Conservation (phyloP, 805 yeast species). For the Wickerhamiella australiensis region DNA sequence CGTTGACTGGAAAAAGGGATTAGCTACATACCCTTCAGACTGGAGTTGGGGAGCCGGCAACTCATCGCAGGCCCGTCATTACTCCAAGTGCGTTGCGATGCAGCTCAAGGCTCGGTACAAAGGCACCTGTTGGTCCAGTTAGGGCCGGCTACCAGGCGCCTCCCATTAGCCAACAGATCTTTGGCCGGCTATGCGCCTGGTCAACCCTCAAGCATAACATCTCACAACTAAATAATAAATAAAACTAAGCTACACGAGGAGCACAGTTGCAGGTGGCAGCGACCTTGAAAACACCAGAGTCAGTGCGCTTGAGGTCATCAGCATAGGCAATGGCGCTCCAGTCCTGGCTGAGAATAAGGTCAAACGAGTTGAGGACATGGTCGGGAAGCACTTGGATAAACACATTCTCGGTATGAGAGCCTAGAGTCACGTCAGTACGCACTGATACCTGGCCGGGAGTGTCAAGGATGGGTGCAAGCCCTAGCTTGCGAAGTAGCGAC, state of each 20-base stretch:
- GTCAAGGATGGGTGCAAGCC: constrained; percentile 6
- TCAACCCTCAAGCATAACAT: no score
- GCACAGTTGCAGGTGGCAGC: constrained; percentile 9
- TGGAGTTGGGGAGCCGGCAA: no score
- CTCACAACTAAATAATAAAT: not conserved
- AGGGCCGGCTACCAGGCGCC: no score
- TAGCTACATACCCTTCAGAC: no score
- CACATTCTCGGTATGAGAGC: constrained; percentile 4
- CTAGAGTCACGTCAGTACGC: constrained; percentile 6
- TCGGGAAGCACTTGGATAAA: constrained; percentile 12
- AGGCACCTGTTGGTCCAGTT: no score
- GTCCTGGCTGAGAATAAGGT: constrained; percentile 12
- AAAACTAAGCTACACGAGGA: not conserved
- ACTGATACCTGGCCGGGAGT: constrained; percentile 12
- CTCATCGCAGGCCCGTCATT: constrained; percentile 6
- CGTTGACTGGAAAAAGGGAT: no score
- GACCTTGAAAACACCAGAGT: constrained; percentile 6
- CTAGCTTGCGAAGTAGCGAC: constrained; percentile 10
- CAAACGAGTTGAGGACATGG: constrained; percentile 11
- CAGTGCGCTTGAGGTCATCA: not conserved
- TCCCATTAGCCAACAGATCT: no score
- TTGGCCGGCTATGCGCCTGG: no score
- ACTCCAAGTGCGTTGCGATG: constrained; percentile 7
- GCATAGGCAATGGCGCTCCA: constrained; percentile 6
- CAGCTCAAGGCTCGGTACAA: constrained; percentile 8